phyloP scores from a whole-genome alignment of 306 rosid genomes.

The Inga laurina region DNA sequence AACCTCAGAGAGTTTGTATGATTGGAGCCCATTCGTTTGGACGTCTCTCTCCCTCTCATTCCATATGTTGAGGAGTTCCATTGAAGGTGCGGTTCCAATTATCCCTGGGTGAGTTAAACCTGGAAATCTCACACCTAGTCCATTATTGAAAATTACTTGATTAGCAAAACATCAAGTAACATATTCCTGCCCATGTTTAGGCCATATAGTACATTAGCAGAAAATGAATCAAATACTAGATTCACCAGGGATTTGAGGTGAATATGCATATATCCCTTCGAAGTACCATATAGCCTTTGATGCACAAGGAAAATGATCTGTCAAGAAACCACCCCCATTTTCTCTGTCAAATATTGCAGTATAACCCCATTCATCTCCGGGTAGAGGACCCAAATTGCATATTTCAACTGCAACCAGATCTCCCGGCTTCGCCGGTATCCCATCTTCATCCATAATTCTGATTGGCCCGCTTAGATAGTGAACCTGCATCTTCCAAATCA shows the following conservation, averaged over 20 bases:
- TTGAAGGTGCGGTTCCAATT: constrained; percentile 90
- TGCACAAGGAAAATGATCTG: constrained; percentile 84
- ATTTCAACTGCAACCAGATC: constrained; percentile 86
- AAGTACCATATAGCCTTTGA: constrained; percentile 93
- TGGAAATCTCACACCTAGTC: constrained; percentile 84
- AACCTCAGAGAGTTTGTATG: constrained; percentile 80
- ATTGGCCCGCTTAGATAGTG: constrained; percentile 91
- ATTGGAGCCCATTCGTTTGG: constrained; percentile 59
- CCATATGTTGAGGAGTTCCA: constrained; percentile 82
- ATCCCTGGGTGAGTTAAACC: constrained; percentile 91
- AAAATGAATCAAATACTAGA: constrained; percentile 1
- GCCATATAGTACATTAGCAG: neutral
- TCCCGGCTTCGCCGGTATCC: constrained; percentile 80
- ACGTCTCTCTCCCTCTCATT: constrained; percentile 74
- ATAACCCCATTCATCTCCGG: constrained; percentile 94
- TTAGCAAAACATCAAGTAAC: constrained; percentile 4
- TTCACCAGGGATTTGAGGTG: constrained; percentile 95
- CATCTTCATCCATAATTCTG: constrained; percentile 68
- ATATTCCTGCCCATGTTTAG: neutral
- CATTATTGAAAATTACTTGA: constrained; percentile 5
- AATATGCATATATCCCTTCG: constrained; percentile 87
- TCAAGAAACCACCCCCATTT: constrained; percentile 92
- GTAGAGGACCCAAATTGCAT: constrained; percentile 89
- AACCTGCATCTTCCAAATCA: constrained; percentile 41
- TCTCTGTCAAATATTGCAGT: constrained; percentile 93